Evolutionary conservation across 352 stramenopile genomes (phyloP), one percentile per base, ranked within the genome.

Genomic region (Aphanomyces stellatus): DNA sequence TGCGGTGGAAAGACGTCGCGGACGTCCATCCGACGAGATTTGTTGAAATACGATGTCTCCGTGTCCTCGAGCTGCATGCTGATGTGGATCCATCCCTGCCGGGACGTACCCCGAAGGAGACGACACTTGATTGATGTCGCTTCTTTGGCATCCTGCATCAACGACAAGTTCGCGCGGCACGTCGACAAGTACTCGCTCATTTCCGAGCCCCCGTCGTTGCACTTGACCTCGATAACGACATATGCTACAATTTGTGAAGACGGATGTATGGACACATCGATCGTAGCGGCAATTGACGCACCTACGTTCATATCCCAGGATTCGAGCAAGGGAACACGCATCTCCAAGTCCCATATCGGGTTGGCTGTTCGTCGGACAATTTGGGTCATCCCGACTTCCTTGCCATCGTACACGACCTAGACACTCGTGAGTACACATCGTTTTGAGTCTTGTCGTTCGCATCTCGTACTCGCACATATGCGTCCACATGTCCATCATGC

Each of bases 1-100:
- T 93, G 83, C 5, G 85, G 85, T 41, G 91, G 57, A 24, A 90
- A 91, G 4, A 92, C 81, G 40, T 91, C 81, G 62, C 91, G 81
- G 37, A 91, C 84, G 65, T 76, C 78, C 0, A 80, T 91, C 2
- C 84, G 81, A 63, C 88, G 88, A 41, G 83, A 79, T 51, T 88
- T 72, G 28, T 84, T 86, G n/a, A 82, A 72, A 22, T 91, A 80
- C 53, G 80, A 78, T 3, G 89, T 60, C 41, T 94, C 85, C 13
- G 63, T 72, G 70, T 88, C 78, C 69, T 91, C 83, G 59, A 82
- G 89, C 65, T 90, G 80, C n/a, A 94, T 69, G 11, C 22, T 34
- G 37, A 63, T 51, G 30, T 63, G 60, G 7, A 57, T 15, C 49
- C 49, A 57, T 13, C 51, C 48, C 17, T 46, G 49, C 0, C 81